Evolutionary conservation across 2,329 filamentous ascomycete genomes (phyloP), one percentile per base, ranked within the genome.

Genomic region (Rhynchosporium agropyri): DNA sequence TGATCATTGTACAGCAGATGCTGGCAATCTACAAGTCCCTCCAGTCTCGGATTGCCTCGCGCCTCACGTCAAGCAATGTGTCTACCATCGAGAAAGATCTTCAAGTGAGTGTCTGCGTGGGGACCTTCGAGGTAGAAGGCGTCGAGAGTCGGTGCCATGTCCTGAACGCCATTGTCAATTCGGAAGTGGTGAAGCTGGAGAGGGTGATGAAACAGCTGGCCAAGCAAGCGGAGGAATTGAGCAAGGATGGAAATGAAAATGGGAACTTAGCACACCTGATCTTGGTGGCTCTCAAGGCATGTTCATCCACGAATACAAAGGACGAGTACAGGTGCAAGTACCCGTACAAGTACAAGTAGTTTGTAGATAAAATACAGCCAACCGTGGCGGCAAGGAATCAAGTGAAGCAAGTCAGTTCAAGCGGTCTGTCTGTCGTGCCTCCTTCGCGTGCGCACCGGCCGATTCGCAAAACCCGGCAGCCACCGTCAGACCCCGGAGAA

Each of bases 191-290:
- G 40, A 43, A 43, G 40, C 40, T 43, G 8, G 40, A 43, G 8
- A 43, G 13, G 40, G 40, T 43, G 40, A 7, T 43, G 40, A 43
- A 4, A 43, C 8, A 43, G 40, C 40, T 43, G 8, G 12, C 40
- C 8, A 43, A 43, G 40, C 40, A 43, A 43, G 40, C 13, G 8
- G 40, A 43, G 40, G 40, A 43, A 43, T 43, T 43, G 40, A 43
- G 40, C 40, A 43, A 43, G 40, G 40, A 43, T 43, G 40, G 40
- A 15, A 43, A 43, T 43, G 40, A 43, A 43, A 43, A 43, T 43
- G 40, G 40, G 40, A 43, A 12, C 12, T 43, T 43, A 43, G 40
- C 40, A 43, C 40, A 43, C 12, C 7, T 12, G 40, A 43, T 43
- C 40, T 43, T 43, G 40, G 40, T 43, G 40, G 33, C 5, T 36